These are phyloP conservation scores for Asterella californica DNA, from an alignment of 225 moss, liverwort and hornwort genomes.

Conservation along the genomic window DNA sequence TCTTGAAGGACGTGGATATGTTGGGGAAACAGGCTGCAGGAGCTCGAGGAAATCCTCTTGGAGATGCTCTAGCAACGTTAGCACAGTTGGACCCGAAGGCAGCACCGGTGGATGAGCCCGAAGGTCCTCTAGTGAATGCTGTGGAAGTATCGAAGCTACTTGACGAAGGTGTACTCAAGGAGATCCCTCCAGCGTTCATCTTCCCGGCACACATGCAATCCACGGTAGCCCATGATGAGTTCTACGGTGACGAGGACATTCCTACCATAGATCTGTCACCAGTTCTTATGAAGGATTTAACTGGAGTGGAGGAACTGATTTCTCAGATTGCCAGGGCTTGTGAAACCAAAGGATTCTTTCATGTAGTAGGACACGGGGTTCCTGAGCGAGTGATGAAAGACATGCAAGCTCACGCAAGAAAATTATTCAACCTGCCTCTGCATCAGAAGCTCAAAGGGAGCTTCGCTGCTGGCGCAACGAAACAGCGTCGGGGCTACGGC, in stretches of 20 bases:
- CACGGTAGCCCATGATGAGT: background rate
- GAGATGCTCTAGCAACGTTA: slow-evolving; percentile 1
- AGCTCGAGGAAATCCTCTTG: background rate
- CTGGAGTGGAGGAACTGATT: slow-evolving; percentile 1
- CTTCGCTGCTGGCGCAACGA: slow-evolving; percentile 45
- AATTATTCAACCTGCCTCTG: slow-evolving; percentile 63
- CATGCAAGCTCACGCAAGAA: slow-evolving; percentile 53
- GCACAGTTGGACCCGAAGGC: background rate
- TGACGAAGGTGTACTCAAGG: background rate
- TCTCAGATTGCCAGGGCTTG: slow-evolving; percentile 27
- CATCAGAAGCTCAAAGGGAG: slow-evolving; percentile 60
- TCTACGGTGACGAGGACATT: slow-evolving; percentile 6
- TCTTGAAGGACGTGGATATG: background rate
- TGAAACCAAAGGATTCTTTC: slow-evolving; percentile 72
- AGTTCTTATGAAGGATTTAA: background rate
- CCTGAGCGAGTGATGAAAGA: slow-evolving; percentile 42
- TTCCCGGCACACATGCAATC: slow-evolving; percentile 1
- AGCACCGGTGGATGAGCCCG: background rate
- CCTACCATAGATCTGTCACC: slow-evolving; percentile 10
- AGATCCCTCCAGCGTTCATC: slow-evolving; percentile 4
- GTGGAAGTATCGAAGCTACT: slow-evolving; percentile 15
- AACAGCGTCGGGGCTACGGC: slow-evolving; percentile 60
- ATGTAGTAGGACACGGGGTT: slow-evolving; percentile 73
- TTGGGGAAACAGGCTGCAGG: background rate
- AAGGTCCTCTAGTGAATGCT: slow-evolving; percentile 11